phyloP scores from a whole-genome alignment of 1,139 yeast species.

The Kurtzmaniella quercitrusa region DNA sequence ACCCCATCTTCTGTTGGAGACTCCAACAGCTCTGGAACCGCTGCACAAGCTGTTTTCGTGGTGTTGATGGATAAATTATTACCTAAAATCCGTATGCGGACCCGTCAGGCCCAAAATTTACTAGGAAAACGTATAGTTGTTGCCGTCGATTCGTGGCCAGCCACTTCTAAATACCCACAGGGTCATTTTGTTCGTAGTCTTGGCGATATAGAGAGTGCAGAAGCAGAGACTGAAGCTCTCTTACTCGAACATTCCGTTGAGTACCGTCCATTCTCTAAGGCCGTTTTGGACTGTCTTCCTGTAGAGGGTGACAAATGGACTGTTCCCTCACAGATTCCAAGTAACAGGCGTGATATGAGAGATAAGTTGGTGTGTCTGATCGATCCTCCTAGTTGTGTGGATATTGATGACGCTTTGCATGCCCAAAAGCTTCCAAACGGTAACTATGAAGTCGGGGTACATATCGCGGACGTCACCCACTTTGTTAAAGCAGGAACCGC shows the following conservation, averaged over 20 bases:
- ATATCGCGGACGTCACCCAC: conserved; percentile 97
- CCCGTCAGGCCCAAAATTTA: conserved; percentile 79
- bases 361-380: conserved; percentile 90
- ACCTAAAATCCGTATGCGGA: conserved; percentile 82
- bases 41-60: conserved; percentile 79
- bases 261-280: conserved; percentile 90
- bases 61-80: conserved; percentile 83
- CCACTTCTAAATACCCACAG: conserved; percentile 77
- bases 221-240: conserved; percentile 95
- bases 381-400: conserved; percentile 98
- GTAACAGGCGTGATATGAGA: conserved; percentile 74
- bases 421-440: conserved; percentile 85
- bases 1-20: conserved; percentile 71
- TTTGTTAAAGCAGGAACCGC: conserved; percentile 93
- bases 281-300: conserved; percentile 90
- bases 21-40: conserved; percentile 46
- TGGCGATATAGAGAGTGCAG: conserved; percentile 87
- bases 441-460: conserved; percentile 95
- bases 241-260: conserved; percentile 94
- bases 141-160: conserved; percentile 90
- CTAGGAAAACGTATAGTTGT: conserved; percentile 86
- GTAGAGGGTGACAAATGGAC: conserved; percentile 90
- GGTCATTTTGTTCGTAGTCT: conserved; percentile 91
- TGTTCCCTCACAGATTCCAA: conserved; percentile 63
- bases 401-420: conserved; percentile 97